Conservation (phyloP, 2,329 filamentous ascomycete species). For the Aspergillus sp. region DNA sequence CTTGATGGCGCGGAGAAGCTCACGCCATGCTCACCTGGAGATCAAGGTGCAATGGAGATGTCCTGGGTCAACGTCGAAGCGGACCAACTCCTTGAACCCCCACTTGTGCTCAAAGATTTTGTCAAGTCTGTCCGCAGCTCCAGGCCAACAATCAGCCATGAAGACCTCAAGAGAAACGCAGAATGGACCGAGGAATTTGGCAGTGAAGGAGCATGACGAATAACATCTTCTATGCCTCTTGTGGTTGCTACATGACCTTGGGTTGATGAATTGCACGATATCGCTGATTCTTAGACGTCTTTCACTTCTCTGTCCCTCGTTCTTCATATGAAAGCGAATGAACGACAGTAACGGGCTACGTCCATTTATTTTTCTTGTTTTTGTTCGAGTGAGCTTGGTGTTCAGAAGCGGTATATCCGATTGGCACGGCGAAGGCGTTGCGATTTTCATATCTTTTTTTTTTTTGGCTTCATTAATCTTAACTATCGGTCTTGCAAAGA, state of each 20-base stretch:
- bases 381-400: slow-evolving; percentile 15
- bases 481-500: background rate
- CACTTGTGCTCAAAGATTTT: slow-evolving; percentile 85
- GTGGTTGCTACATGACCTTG: background rate
- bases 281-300: slow-evolving; percentile 1
- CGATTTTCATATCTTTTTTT: background rate
- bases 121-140: slow-evolving; percentile 83
- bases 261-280: background rate
- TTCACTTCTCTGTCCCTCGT: background rate
- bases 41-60: slow-evolving; percentile 81
- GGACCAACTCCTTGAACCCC: slow-evolving; percentile 77
- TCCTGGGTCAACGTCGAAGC: slow-evolving; percentile 81
- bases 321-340: background rate
- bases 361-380: slow-evolving; percentile 7
- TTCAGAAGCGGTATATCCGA: slow-evolving; percentile 23
- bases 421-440: slow-evolving; percentile 5
- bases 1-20: slow-evolving; percentile 54
- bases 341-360: slow-evolving; percentile 2
- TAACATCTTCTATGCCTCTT: background rate
- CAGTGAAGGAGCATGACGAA: slow-evolving; percentile 64
- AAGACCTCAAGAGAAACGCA: slow-evolving; percentile 74
- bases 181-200: slow-evolving; percentile 97
- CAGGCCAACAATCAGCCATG: slow-evolving; percentile 80
- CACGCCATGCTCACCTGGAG: slow-evolving; percentile 91
- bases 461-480: background rate